Percentiles rank a stretch among this genome's conserved stretches.
Evolutionary conservation across 2,329 filamentous ascomycete species (phyloP).

Genomic region (Penicillium sp.): DNA sequence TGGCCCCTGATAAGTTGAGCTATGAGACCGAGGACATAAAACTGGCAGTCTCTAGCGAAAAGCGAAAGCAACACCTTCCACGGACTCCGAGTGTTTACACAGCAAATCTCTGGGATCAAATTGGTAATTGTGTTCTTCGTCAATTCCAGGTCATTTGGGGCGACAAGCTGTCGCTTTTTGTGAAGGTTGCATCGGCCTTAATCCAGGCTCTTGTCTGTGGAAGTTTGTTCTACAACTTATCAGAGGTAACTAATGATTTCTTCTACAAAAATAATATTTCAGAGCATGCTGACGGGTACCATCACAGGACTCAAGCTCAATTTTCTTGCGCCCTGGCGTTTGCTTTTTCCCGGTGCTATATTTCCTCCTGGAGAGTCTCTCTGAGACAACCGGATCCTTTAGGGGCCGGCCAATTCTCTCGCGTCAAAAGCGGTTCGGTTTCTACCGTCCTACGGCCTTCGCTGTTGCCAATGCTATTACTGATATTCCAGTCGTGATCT

Average conservation of each 20-base stretch:
- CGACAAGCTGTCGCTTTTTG: constrained; percentile 50
- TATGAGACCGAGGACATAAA: constrained; percentile 32
- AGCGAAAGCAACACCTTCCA: constrained; percentile 33
- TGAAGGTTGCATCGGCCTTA: constrained; percentile 46
- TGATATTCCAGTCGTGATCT: constrained; percentile 55
- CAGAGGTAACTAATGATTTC: constrained; percentile 42
- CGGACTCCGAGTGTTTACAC: constrained; percentile 34
- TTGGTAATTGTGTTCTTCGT: constrained; percentile 47
- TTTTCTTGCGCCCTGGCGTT: constrained; percentile 58
- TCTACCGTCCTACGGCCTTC: constrained; percentile 61
- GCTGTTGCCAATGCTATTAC: constrained; percentile 57
- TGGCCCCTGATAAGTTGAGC: constrained; percentile 29
- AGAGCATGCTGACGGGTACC: background rate
- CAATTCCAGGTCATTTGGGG: constrained; percentile 53
- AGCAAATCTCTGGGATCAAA: constrained; percentile 38
- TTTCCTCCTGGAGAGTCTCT: constrained; percentile 59
- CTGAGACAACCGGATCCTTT: constrained; percentile 61
- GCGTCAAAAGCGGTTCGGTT: constrained; percentile 67
- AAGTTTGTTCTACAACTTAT: constrained; percentile 54
- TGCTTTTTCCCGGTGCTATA: constrained; percentile 62
- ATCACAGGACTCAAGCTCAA: constrained; percentile 38
- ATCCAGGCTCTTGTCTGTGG: constrained; percentile 44
- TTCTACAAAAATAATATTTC: no score
- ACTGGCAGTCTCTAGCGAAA: constrained; percentile 31
- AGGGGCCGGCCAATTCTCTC: constrained; percentile 63